phyloP scores from a whole-genome alignment of 352 stramenopile species.

The Phytophthora constricta region DNA sequence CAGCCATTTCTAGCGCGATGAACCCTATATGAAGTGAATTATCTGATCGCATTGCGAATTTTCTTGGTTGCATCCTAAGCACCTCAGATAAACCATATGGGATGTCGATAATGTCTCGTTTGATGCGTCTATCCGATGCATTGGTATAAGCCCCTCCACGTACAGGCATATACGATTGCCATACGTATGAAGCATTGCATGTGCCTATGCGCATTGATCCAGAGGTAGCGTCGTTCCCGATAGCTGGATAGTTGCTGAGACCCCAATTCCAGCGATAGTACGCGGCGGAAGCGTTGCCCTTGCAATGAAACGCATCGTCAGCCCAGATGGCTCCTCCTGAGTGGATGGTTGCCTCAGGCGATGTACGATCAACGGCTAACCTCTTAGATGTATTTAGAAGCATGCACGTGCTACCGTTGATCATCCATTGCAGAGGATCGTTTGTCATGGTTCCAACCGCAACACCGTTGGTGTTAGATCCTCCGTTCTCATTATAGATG shows the following conservation, averaged over 20 bases:
- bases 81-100: not conserved
- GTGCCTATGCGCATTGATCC: not conserved
- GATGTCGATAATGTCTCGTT: not conserved
- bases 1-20: not conserved
- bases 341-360: not conserved
- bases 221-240: not conserved
- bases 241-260: not conserved
- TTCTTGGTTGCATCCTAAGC: not conserved
- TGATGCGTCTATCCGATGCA: not conserved
- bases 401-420: not conserved
- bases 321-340: not conserved
- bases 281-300: not conserved
- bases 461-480: not conserved
- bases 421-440: not conserved
- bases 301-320: not conserved
- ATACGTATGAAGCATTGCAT: not conserved
- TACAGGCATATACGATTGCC: not conserved
- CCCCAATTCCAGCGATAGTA: not conserved
- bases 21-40: not conserved
- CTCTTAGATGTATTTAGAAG: not conserved
- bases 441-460: not conserved
- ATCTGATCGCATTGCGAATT: not conserved
- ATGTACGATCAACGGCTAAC: not conserved
- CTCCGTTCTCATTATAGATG: conserved; percentile 1
- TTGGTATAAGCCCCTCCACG: not conserved